These are phyloP conservation scores for Zygosaccharomyces sapae DNA, from an alignment of 1,139 yeast genomes.

Conservation along the genomic window DNA sequence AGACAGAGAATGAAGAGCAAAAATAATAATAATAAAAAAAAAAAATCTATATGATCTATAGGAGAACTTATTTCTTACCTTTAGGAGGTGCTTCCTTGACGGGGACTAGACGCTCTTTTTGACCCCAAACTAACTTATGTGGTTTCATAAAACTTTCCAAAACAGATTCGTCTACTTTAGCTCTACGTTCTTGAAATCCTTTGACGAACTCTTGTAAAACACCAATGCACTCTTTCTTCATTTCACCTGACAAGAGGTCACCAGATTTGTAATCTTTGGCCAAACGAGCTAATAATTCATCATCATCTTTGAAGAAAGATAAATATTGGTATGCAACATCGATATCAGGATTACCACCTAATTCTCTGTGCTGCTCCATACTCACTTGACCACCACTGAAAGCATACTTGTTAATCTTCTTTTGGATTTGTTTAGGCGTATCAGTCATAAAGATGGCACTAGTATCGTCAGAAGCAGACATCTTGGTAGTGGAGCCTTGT, in stretches of 20 bases:
- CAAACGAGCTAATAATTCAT: slow-evolving; percentile 62
- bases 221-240: slow-evolving; percentile 83
- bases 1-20: neutral
- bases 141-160: slow-evolving; percentile 77
- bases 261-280: slow-evolving; percentile 72
- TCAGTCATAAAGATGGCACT: slow-evolving; percentile 96
- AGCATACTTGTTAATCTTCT: slow-evolving; percentile 93
- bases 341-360: slow-evolving; percentile 92
- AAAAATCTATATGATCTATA: slow-evolving; percentile 6
- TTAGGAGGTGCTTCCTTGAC: slow-evolving; percentile 51
- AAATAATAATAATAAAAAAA: neutral
- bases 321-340: slow-evolving; percentile 95
- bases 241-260: slow-evolving; percentile 83
- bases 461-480: slow-evolving; percentile 88
- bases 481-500: slow-evolving; percentile 94
- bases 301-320: slow-evolving; percentile 85
- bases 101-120: slow-evolving; percentile 66
- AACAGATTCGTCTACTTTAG: slow-evolving; percentile 59
- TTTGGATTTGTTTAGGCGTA: slow-evolving; percentile 84
- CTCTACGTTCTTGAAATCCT: slow-evolving; percentile 76
- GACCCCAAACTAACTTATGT: slow-evolving; percentile 73
- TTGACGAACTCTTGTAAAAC: slow-evolving; percentile 73
- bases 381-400: slow-evolving; percentile 92
- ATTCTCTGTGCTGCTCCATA: slow-evolving; percentile 80
- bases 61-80: slow-evolving; percentile 7